Percentiles rank a stretch among this genome's conserved stretches.
These are phyloP conservation scores for Arctium lappa DNA, from an alignment of 129 eudicot species.

Conservation along the genomic window DNA sequence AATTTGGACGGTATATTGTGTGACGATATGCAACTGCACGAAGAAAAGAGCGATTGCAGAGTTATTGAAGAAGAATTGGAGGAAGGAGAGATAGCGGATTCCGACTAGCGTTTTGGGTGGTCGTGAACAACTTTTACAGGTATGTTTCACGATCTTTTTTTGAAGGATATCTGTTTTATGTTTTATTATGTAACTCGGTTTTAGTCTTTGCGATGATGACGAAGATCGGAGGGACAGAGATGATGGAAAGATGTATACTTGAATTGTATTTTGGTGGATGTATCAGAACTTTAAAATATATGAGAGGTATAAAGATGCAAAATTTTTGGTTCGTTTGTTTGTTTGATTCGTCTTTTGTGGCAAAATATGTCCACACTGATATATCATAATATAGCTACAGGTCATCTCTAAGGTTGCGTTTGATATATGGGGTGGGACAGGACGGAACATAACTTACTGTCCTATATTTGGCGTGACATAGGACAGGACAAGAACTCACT, in stretches of 20 bases:
- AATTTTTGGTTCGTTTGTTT: neutral
- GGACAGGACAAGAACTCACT: no score
- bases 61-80: conserved; percentile 53
- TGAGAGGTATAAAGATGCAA: neutral
- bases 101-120: conserved; percentile 8
- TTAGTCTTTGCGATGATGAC: neutral
- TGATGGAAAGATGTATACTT: neutral
- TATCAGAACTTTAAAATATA: neutral
- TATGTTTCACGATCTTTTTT: neutral
- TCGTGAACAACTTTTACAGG: neutral
- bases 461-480: no score
- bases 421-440: no score
- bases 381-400: no score
- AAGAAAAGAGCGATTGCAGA: neutral
- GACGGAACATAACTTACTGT: no score
- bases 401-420: no score
- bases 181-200: neutral
- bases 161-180: neutral
- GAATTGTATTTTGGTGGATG: conserved; percentile 1
- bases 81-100: conserved; percentile 76
- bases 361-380: no score
- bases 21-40: conserved; percentile 24
- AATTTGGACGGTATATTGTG: conserved; percentile 47
- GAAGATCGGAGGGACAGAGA: neutral
- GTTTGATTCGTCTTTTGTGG: no score